A percentile compares a stretch with the other conserved stretches of the same genome.
These are phyloP conservation scores for Annulohypoxylon nitens DNA, from an alignment of 495 filamentous ascomycete species.

Conservation along the genomic window DNA sequence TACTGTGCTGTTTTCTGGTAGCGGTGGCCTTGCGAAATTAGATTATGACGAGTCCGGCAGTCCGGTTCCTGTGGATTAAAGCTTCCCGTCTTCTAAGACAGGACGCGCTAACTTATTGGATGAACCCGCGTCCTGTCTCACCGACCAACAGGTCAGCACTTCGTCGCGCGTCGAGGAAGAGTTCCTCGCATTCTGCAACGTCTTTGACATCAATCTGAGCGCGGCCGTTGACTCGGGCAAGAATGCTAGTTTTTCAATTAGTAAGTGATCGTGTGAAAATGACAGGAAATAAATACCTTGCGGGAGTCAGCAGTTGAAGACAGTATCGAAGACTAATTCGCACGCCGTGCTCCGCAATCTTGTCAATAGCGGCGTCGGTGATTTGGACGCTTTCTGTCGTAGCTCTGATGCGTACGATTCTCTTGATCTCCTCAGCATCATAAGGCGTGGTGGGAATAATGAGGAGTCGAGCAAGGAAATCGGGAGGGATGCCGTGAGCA, in stretches of 20 bases:
- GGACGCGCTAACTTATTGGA: slow-evolving; percentile 58
- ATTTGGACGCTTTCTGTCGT: slow-evolving; percentile 84
- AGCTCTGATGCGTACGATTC: slow-evolving; percentile 85
- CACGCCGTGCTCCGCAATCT: slow-evolving; percentile 85
- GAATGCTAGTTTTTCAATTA: slow-evolving; percentile 58
- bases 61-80: slow-evolving; percentile 24
- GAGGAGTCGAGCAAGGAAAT: slow-evolving; percentile 90
- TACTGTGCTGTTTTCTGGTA: slow-evolving; percentile 37
- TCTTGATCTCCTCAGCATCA: slow-evolving; percentile 84
- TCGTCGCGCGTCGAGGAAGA: slow-evolving; percentile 90
- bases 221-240: slow-evolving; percentile 73
- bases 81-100: slow-evolving; percentile 37
- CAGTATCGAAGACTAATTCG: slow-evolving; percentile 92
- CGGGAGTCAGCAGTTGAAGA: slow-evolving; percentile 90
- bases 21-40: slow-evolving; percentile 51
- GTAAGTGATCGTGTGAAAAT: neutral
- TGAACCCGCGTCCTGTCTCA: slow-evolving; percentile 72
- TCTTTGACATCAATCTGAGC: slow-evolving; percentile 83
- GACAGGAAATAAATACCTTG: slow-evolving; percentile 58
- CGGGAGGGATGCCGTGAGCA: slow-evolving; percentile 92
- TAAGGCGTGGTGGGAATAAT: slow-evolving; percentile 96
- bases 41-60: slow-evolving; percentile 55
- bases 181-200: slow-evolving; percentile 86
- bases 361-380: slow-evolving; percentile 84
- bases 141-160: slow-evolving; percentile 79